Conservation (phyloP, 805 yeast genomes). For the Zygosaccharomyces bisporus region DNA sequence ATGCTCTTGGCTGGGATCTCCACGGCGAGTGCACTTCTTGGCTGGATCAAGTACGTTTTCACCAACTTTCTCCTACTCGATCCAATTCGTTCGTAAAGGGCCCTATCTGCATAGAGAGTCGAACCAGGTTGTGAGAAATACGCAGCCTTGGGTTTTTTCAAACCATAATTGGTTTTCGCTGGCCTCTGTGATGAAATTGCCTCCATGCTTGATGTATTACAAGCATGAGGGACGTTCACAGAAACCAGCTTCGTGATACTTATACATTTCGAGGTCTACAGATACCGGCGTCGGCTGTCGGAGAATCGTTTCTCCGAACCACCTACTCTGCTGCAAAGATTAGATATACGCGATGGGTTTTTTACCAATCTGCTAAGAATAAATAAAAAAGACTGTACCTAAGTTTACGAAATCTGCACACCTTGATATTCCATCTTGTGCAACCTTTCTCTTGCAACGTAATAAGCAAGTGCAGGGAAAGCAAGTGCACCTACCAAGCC, state of each 20-base stretch:
- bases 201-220: conserved; percentile 4
- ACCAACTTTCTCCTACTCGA: conserved; percentile 7
- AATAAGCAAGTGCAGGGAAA: conserved; percentile 20
- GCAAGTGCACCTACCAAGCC: conserved; percentile 19
- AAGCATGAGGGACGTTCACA: no score
- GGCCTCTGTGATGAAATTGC: conserved; percentile 16
- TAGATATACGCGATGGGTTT: background rate
- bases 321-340: no score
- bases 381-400: background rate
- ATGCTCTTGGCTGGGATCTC: conserved; percentile 58
- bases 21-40: conserved; percentile 59
- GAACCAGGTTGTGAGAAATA: conserved; percentile 20
- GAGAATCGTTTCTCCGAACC: background rate
- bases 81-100: conserved; percentile 13
- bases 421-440: conserved; percentile 12
- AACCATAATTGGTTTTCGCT: conserved; percentile 11
- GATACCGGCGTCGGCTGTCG: no score
- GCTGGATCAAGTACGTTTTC: conserved; percentile 32
- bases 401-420: conserved; percentile 5
- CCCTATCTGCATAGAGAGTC: conserved; percentile 14
- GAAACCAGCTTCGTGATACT: no score
- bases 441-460: conserved; percentile 9
- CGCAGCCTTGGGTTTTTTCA: conserved; percentile 17
- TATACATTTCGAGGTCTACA: no score
- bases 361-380: background rate